Evolutionary conservation across 2,329 filamentous ascomycete species (phyloP), one percentile per base, ranked within the genome.

Genomic region (Pyrenochaeta sp.): DNA sequence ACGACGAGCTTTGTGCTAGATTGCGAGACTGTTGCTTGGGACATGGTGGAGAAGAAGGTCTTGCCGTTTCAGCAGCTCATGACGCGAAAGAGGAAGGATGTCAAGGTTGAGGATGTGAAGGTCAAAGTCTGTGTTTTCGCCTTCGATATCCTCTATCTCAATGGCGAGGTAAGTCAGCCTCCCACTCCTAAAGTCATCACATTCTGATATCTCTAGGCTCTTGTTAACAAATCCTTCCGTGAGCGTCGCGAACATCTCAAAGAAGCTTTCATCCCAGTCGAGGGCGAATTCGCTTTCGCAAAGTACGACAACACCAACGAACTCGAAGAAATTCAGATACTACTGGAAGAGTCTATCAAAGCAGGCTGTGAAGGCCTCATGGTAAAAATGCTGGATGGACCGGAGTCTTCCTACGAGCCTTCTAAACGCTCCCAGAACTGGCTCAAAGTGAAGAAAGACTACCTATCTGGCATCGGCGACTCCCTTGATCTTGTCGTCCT

Each of bases 381-480:
- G 95, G 95, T 99, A 13, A 99, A 99, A 83, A 99, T 99, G 95
- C 81, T 99, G 58, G 94, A 98, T 75, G 95, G 94, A 0, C 83
- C 86, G 6, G 94, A 97, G 78, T 96, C 92, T 67, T 92, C 91
- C 69, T 99, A 99, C 75, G 94, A 98, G 79, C 95, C 95, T 22
- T 96, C 92, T 72, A 97, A 96, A 77, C 90, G 95, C 64, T 96
- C 92, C 79, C 91, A 95, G 58, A 99, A 99, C 74, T 99, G 95
- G 95, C 90, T 99, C 65, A 99, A 99, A 84, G 80, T 98, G 79
- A 99, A 99, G 79, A 99, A 99, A 75, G 95, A 99, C 74, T 99
- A 99, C 76, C 91, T 99, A 54, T 85, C 91, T 5, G 94, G 94
- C 51, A 89, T 97, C 2, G 95, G 95, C 50, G 95, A 99, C 79